Evolutionary conservation across 2,329 filamentous ascomycete species (phyloP), one percentile per base, ranked within the genome.

Genomic region (Cadophora gregata): DNA sequence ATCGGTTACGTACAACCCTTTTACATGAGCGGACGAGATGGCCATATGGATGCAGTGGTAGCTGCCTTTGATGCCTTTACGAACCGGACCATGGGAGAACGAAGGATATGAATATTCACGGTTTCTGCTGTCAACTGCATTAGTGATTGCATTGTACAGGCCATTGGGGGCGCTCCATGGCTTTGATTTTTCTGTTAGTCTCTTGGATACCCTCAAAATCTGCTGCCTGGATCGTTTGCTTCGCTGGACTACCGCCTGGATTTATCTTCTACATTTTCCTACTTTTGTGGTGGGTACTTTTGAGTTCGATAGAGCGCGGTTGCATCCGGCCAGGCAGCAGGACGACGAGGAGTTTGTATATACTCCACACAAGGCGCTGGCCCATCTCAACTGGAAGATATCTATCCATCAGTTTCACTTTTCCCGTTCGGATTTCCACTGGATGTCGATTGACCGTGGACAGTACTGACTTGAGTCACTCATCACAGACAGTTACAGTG

Each of bases 71-170:
- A 72, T 75, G 70, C 68, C 70, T 71, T 72, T 70, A 73, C 68
- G 70, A 73, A 69, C 69, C 67, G 73, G 68, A 66, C 68, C 65
- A 67, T 62, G 62, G 66, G 64, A 67, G 64, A 70, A 69, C 67
- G 69, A 64, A 65, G 65, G 68, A 66, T 68, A 59, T 59, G 56
- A 71, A 59, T 68, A 70, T 67, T 56, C 55, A 64, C 64, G 66
- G 67, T 59, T 72, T 62, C 60, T 65, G 67, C 70, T 75, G 72
- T 72, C 67, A 68, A 70, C 64, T 76, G 74, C 74, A 75, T 74
- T 71, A 73, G 74, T 75, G 66, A 71, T 73, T 75, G 74, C 75
- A 76, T 74, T 68, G 70, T 71, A 73, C 70, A 71, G 71, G 70
- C 72, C 73, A 69, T 74, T 73, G 65, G 69, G n/a, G 74, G 72